Evolutionary conservation across 1,284 basidiomycete genomes (phyloP).

Genomic region (Trichosporon coremiiforme): DNA sequence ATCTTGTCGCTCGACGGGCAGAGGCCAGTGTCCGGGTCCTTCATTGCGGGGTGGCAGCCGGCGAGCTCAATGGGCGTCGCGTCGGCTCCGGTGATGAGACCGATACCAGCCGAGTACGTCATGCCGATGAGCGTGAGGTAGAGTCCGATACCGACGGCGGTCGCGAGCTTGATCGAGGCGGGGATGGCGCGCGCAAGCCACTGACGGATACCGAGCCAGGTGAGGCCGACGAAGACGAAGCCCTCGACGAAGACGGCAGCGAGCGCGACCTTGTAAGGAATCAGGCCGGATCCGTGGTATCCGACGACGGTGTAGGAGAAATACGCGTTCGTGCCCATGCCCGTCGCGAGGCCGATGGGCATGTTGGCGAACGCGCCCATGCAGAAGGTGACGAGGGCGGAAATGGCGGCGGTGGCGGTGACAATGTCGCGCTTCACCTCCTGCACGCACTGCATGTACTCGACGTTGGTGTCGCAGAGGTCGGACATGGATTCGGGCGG

Average conservation of each 20-base stretch:
- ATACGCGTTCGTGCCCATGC: constrained; percentile 83
- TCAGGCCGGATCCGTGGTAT: constrained; percentile 68
- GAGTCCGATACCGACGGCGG: constrained; percentile 82
- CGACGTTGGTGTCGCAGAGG: constrained; percentile 61
- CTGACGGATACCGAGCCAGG: constrained; percentile 81
- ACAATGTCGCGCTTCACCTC: constrained; percentile 67
- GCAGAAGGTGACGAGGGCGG: constrained; percentile 67
- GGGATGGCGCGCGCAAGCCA: constrained; percentile 88
- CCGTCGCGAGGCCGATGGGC: constrained; percentile 60
- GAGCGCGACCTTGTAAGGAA: constrained; percentile 78
- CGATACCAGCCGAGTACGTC: constrained; percentile 66
- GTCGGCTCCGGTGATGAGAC: constrained; percentile 73
- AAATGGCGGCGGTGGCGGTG: constrained; percentile 69
- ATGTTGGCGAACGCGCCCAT: constrained; percentile 50
- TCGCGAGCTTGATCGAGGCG: constrained; percentile 78
- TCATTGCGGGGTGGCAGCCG: constrained; percentile 63
- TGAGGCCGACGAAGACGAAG: constrained; percentile 81
- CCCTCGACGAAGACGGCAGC: constrained; percentile 86
- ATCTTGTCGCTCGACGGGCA: constrained; percentile 65
- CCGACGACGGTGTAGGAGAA: constrained; percentile 88
- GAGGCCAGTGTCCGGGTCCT: constrained; percentile 58
- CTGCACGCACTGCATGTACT: constrained; percentile 68
- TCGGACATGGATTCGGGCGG: constrained; percentile 44
- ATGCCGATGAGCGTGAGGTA: constrained; percentile 63
- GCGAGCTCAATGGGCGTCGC: constrained; percentile 76